Evolutionary conservation across 352 stramenopile species (phyloP), one percentile per base, ranked within the genome.

Genomic region (Pythium dissimile): DNA sequence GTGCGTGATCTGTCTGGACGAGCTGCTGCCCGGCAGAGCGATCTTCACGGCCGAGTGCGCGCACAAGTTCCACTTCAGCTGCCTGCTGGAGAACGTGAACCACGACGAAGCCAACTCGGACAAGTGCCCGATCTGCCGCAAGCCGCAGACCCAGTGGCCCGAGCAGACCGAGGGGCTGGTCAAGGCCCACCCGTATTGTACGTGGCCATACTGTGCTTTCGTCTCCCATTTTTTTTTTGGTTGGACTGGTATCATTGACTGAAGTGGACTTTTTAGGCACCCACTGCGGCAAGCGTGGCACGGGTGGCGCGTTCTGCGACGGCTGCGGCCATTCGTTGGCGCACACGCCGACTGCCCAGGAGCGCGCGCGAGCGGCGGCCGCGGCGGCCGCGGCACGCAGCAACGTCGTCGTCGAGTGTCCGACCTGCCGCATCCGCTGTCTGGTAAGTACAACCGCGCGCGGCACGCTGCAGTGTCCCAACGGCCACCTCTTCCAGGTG

Each of bases 81-180:
- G 84, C 56, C 56, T 94, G 49, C 59, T 94, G 28, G 84, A 94
- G 75, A 94, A 94, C 63, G 81, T 94, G 28, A 94, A 94, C 67
- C 82, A 94, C 67, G 84, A 94, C 69, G 84, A 94, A 63, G 84
- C 82, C 26, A 94, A 94, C 60, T 78, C 80, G 48, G 84, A 92
- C 72, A 94, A 94, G 68, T 94, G 84, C 44, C 84, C 84, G 56
- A 94, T 94, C 60, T 94, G 84, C 74, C 80, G 84, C 63, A 88
- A 92, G 69, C 41, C 80, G 56, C 84, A 94, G 71, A 79, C 69
- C 32, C 77, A 92, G 53, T 94, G 84, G 84, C 84, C 84, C 32
- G 80, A 94, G 66, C 84, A 92, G 67, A 94, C 84, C 13, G 67
- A 85, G 43, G 84, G 84, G 7, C 80, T 94, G 9, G 82, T 92